Evolutionary conservation across 2,329 filamentous ascomycete genomes (phyloP).

Genomic region (Cercospora berteroae): DNA sequence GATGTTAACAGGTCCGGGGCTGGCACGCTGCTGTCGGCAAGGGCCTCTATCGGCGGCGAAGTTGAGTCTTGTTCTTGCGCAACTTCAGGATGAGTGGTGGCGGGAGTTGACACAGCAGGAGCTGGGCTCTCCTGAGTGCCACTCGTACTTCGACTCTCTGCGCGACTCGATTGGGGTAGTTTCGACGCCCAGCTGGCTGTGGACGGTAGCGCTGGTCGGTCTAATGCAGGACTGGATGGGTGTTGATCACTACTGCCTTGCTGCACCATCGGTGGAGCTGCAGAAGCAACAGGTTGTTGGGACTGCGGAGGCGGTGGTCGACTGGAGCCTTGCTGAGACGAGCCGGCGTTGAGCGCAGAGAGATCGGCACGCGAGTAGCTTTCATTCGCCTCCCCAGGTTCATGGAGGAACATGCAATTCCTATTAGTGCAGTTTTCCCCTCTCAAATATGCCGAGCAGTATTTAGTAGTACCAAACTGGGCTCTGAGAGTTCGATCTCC

Average conservation of each 20-base stretch:
- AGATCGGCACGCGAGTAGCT: slow-evolving; percentile 93
- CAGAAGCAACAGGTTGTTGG: slow-evolving; percentile 52
- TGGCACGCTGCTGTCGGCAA: slow-evolving; percentile 14
- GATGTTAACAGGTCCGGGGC: neutral
- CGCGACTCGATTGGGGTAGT: slow-evolving; percentile 64
- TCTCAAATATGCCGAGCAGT: slow-evolving; percentile 93
- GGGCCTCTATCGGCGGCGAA: slow-evolving; percentile 13
- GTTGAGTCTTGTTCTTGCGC: slow-evolving; percentile 18
- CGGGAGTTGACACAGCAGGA: slow-evolving; percentile 32
- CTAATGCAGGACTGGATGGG: slow-evolving; percentile 42
- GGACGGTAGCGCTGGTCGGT: slow-evolving; percentile 86
- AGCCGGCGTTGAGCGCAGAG: slow-evolving; percentile 89
- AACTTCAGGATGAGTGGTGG: slow-evolving; percentile 15
- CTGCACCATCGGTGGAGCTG: slow-evolving; percentile 63
- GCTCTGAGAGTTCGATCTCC: slow-evolving; percentile 77
- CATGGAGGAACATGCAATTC: slow-evolving; percentile 97
- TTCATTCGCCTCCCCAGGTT: slow-evolving; percentile 96
- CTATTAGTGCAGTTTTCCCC: slow-evolving; percentile 93
- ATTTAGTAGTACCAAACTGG: slow-evolving; percentile 90
- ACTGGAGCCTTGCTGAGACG: slow-evolving; percentile 70
- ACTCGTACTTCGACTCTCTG: slow-evolving; percentile 77
- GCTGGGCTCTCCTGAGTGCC: slow-evolving; percentile 80
- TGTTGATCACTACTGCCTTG: slow-evolving; percentile 45
- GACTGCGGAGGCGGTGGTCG: slow-evolving; percentile 47
- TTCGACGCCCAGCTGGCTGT: slow-evolving; percentile 88